Evolutionary conservation across 768 basidiomycete species (phyloP).

Genomic region (Brasilioporus rufonigricans): DNA sequence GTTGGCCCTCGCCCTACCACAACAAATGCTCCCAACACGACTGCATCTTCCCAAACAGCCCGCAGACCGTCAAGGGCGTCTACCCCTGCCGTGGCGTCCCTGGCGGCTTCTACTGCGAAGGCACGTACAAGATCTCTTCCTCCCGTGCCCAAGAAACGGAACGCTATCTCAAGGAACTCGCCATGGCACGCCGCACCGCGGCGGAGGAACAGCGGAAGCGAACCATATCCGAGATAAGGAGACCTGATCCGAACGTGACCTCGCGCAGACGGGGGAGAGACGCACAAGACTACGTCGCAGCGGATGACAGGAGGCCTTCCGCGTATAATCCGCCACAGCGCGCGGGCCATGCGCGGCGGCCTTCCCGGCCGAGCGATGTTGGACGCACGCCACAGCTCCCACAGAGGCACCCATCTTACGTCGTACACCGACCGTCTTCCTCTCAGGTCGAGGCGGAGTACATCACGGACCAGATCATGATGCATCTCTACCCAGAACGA

Average conservation of each 20-base stretch:
- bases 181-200: constrained; percentile 20
- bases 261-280: constrained; percentile 18
- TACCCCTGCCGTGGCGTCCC: constrained; percentile 34
- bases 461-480: constrained; percentile 34
- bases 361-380: constrained; percentile 20
- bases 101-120: constrained; percentile 35
- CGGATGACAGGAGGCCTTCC: constrained; percentile 4
- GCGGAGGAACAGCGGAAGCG: constrained; percentile 33
- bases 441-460: constrained; percentile 33
- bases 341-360: background rate
- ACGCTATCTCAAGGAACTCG: constrained; percentile 28
- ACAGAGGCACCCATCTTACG: constrained; percentile 9
- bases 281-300: background rate
- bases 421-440: constrained; percentile 18
- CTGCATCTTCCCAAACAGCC: constrained; percentile 33
- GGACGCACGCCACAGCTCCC: constrained; percentile 16
- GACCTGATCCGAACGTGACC: constrained; percentile 23
- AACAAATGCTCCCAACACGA: constrained; percentile 35
- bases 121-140: constrained; percentile 33
- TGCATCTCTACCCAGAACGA: constrained; percentile 34
- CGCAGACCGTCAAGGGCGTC: constrained; percentile 29
- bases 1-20: constrained; percentile 38
- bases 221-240: constrained; percentile 24
- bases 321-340: constrained; percentile 6
- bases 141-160: constrained; percentile 34